Evolutionary conservation across 2,329 filamentous ascomycete genomes (phyloP).

Genomic region (Fusarium protoensiforme): DNA sequence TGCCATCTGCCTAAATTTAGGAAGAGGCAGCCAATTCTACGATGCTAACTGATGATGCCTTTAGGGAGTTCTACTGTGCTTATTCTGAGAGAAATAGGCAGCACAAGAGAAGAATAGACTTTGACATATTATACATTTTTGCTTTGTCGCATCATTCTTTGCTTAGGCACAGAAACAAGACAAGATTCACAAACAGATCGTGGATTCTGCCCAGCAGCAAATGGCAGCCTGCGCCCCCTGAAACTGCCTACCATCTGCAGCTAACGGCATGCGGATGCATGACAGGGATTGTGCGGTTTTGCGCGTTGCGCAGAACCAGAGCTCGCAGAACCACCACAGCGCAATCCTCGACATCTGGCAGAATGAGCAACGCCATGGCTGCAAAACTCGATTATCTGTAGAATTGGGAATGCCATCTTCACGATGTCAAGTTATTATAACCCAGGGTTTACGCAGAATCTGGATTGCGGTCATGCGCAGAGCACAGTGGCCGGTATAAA

Average conservation of each 20-base stretch:
- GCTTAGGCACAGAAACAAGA: background rate
- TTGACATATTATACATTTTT: background rate
- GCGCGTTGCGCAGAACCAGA: constrained; percentile 13
- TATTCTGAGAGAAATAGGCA: background rate
- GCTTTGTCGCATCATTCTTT: background rate
- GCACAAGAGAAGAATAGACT: background rate
- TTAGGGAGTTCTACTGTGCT: background rate
- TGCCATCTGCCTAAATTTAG: background rate
- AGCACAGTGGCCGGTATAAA: background rate
- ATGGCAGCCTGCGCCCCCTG: background rate
- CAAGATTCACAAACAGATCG: background rate
- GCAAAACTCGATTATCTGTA: background rate
- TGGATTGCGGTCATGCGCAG: background rate
- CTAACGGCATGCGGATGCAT: background rate
- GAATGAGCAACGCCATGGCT: background rate
- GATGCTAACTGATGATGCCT: background rate
- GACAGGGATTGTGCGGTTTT: constrained; percentile 3
- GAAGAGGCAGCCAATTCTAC: background rate
- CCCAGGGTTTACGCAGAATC: background rate
- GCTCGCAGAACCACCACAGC: background rate
- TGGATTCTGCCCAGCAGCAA: no score
- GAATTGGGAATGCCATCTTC: background rate
- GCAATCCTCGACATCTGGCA: background rate
- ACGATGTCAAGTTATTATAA: background rate
- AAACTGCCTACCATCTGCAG: background rate